phyloP scores from a whole-genome alignment of 164 flowering plant species.

The Sedum album region DNA sequence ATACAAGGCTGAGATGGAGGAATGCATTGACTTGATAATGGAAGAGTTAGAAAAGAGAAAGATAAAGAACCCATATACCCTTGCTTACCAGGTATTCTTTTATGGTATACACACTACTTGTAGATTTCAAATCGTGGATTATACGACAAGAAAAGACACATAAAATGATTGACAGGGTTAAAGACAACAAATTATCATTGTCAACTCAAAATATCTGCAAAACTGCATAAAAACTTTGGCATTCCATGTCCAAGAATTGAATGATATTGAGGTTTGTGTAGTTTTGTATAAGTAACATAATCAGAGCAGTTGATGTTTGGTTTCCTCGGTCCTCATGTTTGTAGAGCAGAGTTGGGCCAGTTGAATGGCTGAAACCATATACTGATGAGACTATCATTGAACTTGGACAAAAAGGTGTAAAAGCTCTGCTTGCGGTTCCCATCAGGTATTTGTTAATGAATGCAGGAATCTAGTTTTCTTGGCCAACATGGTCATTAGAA shows the following conservation, averaged over 20 bases:
- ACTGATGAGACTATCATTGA: conserved; percentile 89
- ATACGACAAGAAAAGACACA: neutral
- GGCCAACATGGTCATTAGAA: no score
- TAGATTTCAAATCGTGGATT: neutral
- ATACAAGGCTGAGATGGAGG: conserved; percentile 99
- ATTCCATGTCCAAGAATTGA: neutral
- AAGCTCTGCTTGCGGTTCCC: conserved; percentile 88
- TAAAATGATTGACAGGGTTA: neutral
- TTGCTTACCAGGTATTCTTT: conserved; percentile 83
- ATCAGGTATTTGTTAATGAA: conserved; percentile 43
- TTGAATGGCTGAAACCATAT: conserved; percentile 96
- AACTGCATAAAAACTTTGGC: neutral
- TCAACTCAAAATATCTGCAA: neutral
- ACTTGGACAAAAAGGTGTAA: conserved; percentile 77
- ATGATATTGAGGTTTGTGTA: neutral
- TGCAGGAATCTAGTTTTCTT: neutral
- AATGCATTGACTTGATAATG: conserved; percentile 93
- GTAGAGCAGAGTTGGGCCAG: conserved; percentile 99
- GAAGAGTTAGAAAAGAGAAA: conserved; percentile 78
- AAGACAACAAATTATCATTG: neutral
- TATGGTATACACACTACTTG: neutral
- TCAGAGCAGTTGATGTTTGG: neutral
- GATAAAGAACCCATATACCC: conserved; percentile 58
- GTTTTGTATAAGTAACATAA: neutral
- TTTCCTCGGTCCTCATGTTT: neutral